phyloP scores from a whole-genome alignment of 495 filamentous ascomycete species.

The Lophiotrema nucula region DNA sequence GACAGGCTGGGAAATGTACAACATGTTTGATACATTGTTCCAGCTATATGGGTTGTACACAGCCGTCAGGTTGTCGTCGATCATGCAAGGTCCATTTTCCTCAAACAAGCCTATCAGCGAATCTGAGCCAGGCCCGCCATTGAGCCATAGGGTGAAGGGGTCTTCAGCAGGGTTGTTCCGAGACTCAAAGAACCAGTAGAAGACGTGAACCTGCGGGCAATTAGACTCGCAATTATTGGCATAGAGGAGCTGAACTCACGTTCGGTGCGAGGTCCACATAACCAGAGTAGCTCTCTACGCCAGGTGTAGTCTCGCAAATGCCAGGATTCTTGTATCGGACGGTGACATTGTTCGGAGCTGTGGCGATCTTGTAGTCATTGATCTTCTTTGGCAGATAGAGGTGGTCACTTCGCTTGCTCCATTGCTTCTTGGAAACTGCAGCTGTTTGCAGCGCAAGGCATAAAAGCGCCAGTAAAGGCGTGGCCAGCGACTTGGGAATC shows the following conservation, averaged over 20 bases:
- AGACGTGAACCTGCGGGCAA: slow-evolving; percentile 5
- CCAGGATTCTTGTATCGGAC: not conserved
- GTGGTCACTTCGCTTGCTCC: not conserved
- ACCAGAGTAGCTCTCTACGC: slow-evolving; percentile 24
- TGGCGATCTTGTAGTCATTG: not conserved
- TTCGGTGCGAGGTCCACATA: slow-evolving; percentile 4
- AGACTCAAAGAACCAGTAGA: slow-evolving; percentile 38
- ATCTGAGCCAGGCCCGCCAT: slow-evolving; percentile 56
- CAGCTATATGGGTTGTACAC: slow-evolving; percentile 62
- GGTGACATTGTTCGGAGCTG: slow-evolving; percentile 1
- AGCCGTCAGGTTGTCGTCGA: slow-evolving; percentile 52
- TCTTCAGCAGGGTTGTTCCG: slow-evolving; percentile 28
- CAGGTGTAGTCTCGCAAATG: slow-evolving; percentile 1
- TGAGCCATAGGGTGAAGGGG: slow-evolving; percentile 40
- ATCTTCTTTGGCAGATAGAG: not conserved
- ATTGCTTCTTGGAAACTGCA: not conserved
- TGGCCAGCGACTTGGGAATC: not conserved
- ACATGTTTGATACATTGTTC: slow-evolving; percentile 71
- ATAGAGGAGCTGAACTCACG: not conserved
- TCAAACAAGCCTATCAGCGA: slow-evolving; percentile 73
- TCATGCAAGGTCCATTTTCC: slow-evolving; percentile 60
- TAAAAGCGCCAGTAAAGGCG: not conserved
- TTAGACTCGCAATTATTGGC: not conserved
- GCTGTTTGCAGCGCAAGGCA: not conserved
- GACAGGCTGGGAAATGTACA: slow-evolving; percentile 70